Evolutionary conservation across 129 eudicot species (phyloP).

Genomic region (Heracleum sosnowskyi): DNA sequence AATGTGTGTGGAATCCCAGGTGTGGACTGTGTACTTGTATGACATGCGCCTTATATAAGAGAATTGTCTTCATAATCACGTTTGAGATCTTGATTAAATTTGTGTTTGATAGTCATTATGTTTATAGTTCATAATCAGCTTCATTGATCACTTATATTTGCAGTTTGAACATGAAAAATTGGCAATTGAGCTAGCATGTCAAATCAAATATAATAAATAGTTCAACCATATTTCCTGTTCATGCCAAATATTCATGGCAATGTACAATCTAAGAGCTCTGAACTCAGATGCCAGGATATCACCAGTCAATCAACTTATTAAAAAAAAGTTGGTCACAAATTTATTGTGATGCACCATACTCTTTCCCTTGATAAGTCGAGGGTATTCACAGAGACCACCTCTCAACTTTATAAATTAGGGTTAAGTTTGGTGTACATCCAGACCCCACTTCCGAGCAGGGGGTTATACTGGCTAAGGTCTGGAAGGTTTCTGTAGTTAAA

Average conservation of each 20-base stretch:
- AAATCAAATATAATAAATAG: background rate
- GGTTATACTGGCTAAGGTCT: background rate
- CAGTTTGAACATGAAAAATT: background rate
- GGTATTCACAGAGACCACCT: background rate
- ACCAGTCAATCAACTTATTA: background rate
- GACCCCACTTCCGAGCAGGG: background rate
- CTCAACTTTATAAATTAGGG: background rate
- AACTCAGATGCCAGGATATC: background rate
- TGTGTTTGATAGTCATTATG: background rate
- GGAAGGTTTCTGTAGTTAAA: background rate
- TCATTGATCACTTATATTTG: background rate
- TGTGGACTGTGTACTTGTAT: background rate
- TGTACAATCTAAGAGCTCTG: background rate
- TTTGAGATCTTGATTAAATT: background rate
- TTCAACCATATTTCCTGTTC: background rate
- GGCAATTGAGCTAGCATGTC: background rate
- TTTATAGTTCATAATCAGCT: background rate
- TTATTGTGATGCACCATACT: background rate
- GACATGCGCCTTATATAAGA: background rate
- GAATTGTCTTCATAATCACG: background rate
- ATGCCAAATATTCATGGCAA: background rate
- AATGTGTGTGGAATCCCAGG: background rate
- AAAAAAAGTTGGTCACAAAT: background rate
- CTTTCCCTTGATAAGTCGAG: background rate
- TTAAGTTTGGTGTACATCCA: background rate